Conservation (phyloP, 257 asterid genomes). For the Rauvolfia tetraphylla region DNA sequence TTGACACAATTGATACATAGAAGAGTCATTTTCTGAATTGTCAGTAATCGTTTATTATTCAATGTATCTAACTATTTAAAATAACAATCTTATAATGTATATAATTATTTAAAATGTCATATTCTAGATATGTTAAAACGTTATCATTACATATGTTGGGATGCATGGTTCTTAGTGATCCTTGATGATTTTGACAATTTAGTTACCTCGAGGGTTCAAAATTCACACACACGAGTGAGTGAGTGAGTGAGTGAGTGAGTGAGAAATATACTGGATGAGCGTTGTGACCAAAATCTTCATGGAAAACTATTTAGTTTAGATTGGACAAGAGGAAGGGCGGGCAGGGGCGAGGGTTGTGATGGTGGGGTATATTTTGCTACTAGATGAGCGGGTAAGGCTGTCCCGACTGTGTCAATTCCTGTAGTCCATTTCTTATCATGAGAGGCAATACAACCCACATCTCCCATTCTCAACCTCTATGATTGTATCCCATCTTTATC, state of each 20-base stretch:
- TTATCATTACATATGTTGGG: no score
- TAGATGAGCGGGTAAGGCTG: conserved; percentile 14
- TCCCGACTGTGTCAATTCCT: conserved; percentile 21
- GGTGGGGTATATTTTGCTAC: conserved; percentile 18
- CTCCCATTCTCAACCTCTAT: background rate
- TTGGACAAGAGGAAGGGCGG: no score
- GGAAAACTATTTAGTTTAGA: background rate
- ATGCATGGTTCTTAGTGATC: background rate
- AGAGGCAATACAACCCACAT: background rate
- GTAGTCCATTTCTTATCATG: conserved; percentile 23
- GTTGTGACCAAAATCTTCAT: background rate
- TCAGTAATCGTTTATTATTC: background rate
- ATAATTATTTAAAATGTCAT: no score
- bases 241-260: background rate
- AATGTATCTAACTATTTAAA: no score
- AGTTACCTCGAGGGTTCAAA: background rate
- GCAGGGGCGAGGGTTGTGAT: no score
- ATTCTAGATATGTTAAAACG: background rate
- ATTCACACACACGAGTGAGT: background rate
- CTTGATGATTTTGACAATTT: background rate
- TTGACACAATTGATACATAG: no score
- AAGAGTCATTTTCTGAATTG: no score
- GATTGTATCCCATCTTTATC: background rate
- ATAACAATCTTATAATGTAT: no score
- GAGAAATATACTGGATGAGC: background rate